A percentile compares a stretch with the other conserved stretches of the same genome.
phyloP scores from a whole-genome alignment of 805 yeast genomes.

The Metschnikowia bowlesiae region DNA sequence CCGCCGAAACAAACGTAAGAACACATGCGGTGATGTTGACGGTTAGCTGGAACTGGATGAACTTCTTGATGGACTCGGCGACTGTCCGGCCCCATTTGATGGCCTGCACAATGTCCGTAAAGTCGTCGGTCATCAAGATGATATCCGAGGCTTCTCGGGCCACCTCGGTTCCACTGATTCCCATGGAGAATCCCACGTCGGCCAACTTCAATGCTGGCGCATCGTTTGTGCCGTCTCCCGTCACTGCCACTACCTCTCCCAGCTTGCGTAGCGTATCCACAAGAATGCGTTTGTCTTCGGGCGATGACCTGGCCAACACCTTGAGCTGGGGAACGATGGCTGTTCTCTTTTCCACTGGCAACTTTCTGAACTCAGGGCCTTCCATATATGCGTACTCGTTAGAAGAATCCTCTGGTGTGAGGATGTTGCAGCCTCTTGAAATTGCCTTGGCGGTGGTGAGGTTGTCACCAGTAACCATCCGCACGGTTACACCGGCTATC shows the following conservation, averaged over 20 bases:
- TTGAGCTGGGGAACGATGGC: slow-evolving; percentile 66
- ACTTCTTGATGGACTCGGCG: slow-evolving; percentile 88
- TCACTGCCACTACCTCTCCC: slow-evolving; percentile 96
- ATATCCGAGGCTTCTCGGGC: slow-evolving; percentile 97
- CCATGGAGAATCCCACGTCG: slow-evolving; percentile 98
- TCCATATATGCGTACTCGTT: slow-evolving; percentile 73
- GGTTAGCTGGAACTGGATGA: slow-evolving; percentile 93
- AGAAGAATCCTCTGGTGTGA: slow-evolving; percentile 46
- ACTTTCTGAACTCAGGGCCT: slow-evolving; percentile 81
- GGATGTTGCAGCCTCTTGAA: slow-evolving; percentile 79
- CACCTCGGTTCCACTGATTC: slow-evolving; percentile 96
- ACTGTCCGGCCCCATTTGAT: slow-evolving; percentile 99
- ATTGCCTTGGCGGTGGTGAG: slow-evolving; percentile 88
- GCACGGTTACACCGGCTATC: slow-evolving; percentile 86
- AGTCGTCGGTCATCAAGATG: slow-evolving; percentile 90
- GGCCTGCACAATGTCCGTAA: slow-evolving; percentile 91
- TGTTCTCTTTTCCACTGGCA: slow-evolving; percentile 52
- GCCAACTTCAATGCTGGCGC: slow-evolving; percentile 97
- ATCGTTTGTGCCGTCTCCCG: slow-evolving; percentile 99
- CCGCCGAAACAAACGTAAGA: slow-evolving; percentile 90
- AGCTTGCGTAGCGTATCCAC: slow-evolving; percentile 73
- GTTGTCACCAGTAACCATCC: slow-evolving; percentile 99
- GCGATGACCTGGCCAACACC: slow-evolving; percentile 91
- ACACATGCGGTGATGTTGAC: slow-evolving; percentile 96
- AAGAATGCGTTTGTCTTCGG: slow-evolving; percentile 86